Percentiles rank a stretch among this genome's conserved stretches.
Conservation (phyloP, 176 grass and related monocot genomes). For the Musa troglodytarum region DNA sequence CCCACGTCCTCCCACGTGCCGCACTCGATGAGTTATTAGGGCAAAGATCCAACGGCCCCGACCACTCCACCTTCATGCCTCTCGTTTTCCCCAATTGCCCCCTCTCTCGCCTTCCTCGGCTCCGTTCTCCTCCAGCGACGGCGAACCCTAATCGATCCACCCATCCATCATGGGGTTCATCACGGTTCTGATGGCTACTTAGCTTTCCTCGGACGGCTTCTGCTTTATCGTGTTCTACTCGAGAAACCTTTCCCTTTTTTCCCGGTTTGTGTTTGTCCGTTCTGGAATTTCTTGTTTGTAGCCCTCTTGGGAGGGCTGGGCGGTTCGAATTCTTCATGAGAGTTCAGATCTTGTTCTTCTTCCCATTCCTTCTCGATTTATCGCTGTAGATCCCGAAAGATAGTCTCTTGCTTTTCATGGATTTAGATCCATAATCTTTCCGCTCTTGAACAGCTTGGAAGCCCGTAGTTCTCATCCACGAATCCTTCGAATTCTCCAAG, state of each 20-base stretch:
- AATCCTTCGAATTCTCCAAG: background rate
- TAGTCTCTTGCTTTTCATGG: background rate
- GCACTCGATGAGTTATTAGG: slow-evolving; percentile 27
- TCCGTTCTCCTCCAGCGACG: background rate
- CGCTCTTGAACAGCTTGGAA: background rate
- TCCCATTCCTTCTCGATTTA: background rate
- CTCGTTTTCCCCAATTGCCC: background rate
- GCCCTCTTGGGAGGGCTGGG: too few species aligned
- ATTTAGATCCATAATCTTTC: background rate
- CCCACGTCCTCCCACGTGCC: slow-evolving; percentile 18
- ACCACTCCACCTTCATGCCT: background rate
- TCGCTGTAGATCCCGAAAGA: background rate
- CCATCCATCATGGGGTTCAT: background rate
- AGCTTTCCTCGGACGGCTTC: background rate
- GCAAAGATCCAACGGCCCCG: slow-evolving; percentile 20
- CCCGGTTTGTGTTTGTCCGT: too few species aligned
- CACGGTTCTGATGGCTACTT: background rate
- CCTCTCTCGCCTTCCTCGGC: background rate
- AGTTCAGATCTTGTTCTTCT: background rate
- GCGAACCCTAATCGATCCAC: background rate
- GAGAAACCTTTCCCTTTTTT: too few species aligned
- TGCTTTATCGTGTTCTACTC: background rate
- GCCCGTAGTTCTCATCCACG: background rate
- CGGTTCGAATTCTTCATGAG: background rate
- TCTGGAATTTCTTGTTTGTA: too few species aligned